Conservation (phyloP, 2,329 filamentous ascomycete genomes). For the Dactylellina leptospora region DNA sequence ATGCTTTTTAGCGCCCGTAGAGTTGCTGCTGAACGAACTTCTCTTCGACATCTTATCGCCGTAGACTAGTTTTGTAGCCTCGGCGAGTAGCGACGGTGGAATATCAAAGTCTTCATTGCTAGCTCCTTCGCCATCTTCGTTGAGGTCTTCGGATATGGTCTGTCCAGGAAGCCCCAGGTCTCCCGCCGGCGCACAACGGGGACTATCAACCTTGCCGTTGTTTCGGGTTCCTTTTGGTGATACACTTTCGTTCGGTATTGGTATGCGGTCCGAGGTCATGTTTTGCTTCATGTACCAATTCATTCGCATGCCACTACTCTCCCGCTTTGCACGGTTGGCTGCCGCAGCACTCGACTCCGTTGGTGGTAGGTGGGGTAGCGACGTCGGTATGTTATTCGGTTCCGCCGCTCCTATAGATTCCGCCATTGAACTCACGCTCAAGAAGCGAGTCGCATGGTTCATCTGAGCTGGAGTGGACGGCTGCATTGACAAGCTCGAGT, state of each 20-base stretch:
- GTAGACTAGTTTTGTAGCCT: constrained; percentile 49
- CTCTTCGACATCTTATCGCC: constrained; percentile 19
- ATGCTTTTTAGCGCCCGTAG: constrained; percentile 14
- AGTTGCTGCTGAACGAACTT: constrained; percentile 43
- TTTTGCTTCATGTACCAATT: constrained; percentile 48
- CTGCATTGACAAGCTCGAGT: not conserved
- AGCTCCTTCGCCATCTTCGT: constrained; percentile 7
- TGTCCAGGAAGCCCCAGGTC: constrained; percentile 5
- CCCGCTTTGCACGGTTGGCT: constrained; percentile 1
- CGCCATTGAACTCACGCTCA: constrained; percentile 50
- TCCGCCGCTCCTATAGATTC: constrained; percentile 22
- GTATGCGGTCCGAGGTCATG: constrained; percentile 5
- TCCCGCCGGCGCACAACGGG: constrained; percentile 31
- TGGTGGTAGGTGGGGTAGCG: constrained; percentile 5
- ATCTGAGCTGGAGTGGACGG: constrained; percentile 13
- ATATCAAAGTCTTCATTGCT: constrained; percentile 27
- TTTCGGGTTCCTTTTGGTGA: constrained; percentile 41
- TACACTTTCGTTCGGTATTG: constrained; percentile 33
- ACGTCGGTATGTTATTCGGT: constrained; percentile 7
- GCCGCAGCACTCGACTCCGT: constrained; percentile 13
- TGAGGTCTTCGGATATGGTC: constrained; percentile 33
- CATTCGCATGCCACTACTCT: constrained; percentile 29
- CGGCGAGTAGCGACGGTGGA: constrained; percentile 29
- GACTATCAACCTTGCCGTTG: constrained; percentile 31
- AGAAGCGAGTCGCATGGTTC: constrained; percentile 42